A percentile compares a stretch with the other conserved stretches of the same genome.
These are phyloP conservation scores for Aspergillus felis DNA, from an alignment of 2,329 filamentous ascomycete species.

Conservation along the genomic window DNA sequence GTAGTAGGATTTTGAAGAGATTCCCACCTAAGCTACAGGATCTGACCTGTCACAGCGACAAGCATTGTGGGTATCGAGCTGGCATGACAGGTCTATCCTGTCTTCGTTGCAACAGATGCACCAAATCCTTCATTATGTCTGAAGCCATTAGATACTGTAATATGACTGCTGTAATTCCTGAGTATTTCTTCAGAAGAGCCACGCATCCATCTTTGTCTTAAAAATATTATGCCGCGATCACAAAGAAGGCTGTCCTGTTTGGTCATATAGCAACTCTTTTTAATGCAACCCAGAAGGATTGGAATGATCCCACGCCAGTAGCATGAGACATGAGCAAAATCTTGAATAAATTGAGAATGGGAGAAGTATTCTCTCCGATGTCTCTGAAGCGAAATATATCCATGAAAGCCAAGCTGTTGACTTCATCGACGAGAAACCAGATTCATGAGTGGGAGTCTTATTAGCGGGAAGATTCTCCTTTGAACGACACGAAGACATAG, in stretches of 20 bases:
- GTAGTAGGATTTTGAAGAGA: neutral
- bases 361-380: neutral
- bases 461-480: neutral
- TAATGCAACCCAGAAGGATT: neutral
- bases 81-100: neutral
- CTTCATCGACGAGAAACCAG: no score
- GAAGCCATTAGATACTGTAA: neutral
- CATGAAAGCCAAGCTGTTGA: no score
- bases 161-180: neutral
- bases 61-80: neutral
- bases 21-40: neutral
- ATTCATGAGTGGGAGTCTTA: no score
- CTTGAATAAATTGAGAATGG: neutral
- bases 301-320: neutral
- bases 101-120: neutral
- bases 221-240: neutral
- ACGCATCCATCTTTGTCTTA: neutral
- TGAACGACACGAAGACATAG: neutral
- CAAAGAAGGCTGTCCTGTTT: neutral
- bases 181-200: neutral
- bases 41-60: constrained; percentile 2
- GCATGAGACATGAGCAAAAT: neutral
- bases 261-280: neutral
- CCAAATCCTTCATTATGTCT: neutral
- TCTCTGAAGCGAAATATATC: neutral